These are phyloP conservation scores for Sisymbrium altissimum DNA, from an alignment of 345 rosid genomes.

Conservation along the genomic window DNA sequence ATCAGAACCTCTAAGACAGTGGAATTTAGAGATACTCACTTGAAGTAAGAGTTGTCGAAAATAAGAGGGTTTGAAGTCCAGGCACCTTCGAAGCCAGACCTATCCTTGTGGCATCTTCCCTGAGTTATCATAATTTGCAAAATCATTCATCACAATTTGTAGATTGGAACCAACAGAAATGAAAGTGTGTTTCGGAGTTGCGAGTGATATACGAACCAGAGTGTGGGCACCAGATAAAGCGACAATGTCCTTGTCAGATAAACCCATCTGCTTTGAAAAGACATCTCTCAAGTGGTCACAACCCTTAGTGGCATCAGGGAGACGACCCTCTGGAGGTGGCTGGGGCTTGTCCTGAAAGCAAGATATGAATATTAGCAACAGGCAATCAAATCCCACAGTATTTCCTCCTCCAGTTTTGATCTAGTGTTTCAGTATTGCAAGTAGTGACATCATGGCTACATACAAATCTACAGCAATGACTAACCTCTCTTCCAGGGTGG, in stretches of 20 bases:
- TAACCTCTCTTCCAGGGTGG: constrained; percentile 94
- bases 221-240: constrained; percentile 97
- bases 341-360: constrained; percentile 72
- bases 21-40: constrained; percentile 37
- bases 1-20: not conserved
- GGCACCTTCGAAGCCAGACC: constrained; percentile 96
- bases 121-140: constrained; percentile 22
- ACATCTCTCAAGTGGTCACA: constrained; percentile 80
- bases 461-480: constrained; percentile 13
- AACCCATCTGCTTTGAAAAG: constrained; percentile 70
- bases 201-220: constrained; percentile 48
- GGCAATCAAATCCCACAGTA: not conserved
- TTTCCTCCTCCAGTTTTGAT: not conserved
- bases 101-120: constrained; percentile 96
- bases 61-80: constrained; percentile 90
- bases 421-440: not conserved
- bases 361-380: not conserved
- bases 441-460: not conserved
- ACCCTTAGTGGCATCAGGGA: constrained; percentile 91
- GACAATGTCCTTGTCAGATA: constrained; percentile 86
- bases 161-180: not conserved
- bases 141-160: not conserved
- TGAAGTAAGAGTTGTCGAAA: constrained; percentile 92
- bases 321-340: constrained; percentile 97
- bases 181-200: not conserved